Evolutionary conservation across 2,329 filamentous ascomycete species (phyloP).

Genomic region (Coleophoma eucalyptorum): DNA sequence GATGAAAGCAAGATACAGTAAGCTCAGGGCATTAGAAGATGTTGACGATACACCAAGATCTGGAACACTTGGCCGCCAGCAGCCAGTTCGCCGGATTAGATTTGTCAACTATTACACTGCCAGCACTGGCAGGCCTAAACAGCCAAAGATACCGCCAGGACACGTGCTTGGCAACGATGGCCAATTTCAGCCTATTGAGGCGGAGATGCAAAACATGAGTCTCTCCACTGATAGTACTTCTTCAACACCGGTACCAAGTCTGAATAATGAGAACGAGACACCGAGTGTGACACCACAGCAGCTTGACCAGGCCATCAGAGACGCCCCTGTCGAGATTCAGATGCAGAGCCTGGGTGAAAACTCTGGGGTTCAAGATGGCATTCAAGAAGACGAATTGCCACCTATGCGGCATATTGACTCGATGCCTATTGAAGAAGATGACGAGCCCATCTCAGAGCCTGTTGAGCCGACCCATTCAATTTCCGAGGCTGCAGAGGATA

Average conservation of each 20-base stretch:
- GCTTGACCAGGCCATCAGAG: constrained; percentile 20
- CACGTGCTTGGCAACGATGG: constrained; percentile 12
- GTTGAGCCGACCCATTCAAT: constrained; percentile 6
- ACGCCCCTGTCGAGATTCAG: constrained; percentile 11
- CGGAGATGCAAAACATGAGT: constrained; percentile 19
- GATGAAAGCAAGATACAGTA: constrained; percentile 66
- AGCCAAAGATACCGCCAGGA: constrained; percentile 27
- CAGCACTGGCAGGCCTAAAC: constrained; percentile 69
- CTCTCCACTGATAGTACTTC: constrained; percentile 8
- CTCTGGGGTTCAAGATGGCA: constrained; percentile 19
- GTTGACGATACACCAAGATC: constrained; percentile 47
- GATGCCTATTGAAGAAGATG: constrained; percentile 30
- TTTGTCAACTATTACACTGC: constrained; percentile 91
- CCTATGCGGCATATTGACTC: constrained; percentile 35
- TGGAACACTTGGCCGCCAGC: constrained; percentile 15
- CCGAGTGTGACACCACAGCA: constrained; percentile 20
- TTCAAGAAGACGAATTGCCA: constrained; percentile 11
- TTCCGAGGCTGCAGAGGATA: neutral
- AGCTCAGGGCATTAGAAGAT: constrained; percentile 68
- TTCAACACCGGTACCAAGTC: constrained; percentile 17
- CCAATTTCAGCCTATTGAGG: constrained; percentile 10
- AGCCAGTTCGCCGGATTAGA: constrained; percentile 51
- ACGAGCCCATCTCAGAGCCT: neutral
- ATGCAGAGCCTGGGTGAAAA: constrained; percentile 19
- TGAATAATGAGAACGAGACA: constrained; percentile 39